Conservation (phyloP, 179 eudicot genomes). For the Spergularia azorica region DNA sequence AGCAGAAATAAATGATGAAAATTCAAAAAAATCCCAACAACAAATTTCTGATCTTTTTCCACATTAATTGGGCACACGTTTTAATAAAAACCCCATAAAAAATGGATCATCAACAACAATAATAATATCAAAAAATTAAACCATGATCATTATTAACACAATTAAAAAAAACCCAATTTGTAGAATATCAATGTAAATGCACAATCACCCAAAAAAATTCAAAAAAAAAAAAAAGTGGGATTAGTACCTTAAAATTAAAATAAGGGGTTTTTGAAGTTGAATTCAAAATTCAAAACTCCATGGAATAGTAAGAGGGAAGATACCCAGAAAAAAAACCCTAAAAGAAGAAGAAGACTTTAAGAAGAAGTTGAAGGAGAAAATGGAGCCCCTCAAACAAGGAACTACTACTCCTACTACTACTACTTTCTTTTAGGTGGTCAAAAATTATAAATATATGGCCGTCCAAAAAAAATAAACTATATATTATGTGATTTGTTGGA, state of each 20-base stretch:
- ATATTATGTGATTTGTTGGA: not conserved
- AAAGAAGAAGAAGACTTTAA: slow-evolving; percentile 2
- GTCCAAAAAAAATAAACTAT: not conserved
- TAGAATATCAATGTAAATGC: not conserved
- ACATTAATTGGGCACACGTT: not conserved
- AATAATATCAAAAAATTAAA: not conserved
- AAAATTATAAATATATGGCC: not conserved
- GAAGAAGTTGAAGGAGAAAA: not conserved
- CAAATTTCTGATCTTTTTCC: too few species aligned
- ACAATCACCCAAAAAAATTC: not conserved
- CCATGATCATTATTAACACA: not conserved
- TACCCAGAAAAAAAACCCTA: slow-evolving; percentile 11
- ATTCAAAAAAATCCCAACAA: too few species aligned
- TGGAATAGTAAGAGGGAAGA: not conserved
- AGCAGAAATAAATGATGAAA: not conserved
- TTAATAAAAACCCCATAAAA: not conserved
- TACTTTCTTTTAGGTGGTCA: not conserved
- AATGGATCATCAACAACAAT: not conserved
- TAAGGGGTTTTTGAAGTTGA: not conserved
- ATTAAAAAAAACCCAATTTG: not conserved
- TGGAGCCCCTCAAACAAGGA: slow-evolving; percentile 6
- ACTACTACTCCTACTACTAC: not conserved
- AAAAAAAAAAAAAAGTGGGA: too few species aligned
- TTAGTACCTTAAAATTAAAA: slow-evolving; percentile 11
- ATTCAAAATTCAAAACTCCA: slow-evolving; percentile 1